These are phyloP conservation scores for Stentor coeruleus DNA, from an alignment of 73 alveolate genomes.

Conservation along the genomic window DNA sequence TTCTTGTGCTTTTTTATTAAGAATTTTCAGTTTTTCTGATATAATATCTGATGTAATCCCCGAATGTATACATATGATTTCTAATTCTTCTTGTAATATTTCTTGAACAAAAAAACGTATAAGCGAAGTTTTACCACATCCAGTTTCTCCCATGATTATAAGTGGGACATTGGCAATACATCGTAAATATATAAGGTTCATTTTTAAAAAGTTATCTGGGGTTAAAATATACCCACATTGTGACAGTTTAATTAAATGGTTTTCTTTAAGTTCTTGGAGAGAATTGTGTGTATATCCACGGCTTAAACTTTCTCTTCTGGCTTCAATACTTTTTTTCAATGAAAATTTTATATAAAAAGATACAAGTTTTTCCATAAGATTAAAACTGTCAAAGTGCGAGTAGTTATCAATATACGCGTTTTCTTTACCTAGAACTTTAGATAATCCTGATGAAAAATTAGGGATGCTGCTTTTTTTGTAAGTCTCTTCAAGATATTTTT, in stretches of 20 bases:
- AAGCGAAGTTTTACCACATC: constrained; percentile 19
- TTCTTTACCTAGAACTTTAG: neutral
- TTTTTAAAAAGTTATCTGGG: constrained; percentile 17
- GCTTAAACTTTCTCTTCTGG: neutral
- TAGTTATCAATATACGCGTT: neutral
- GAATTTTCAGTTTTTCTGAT: neutral
- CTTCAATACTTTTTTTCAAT: neutral
- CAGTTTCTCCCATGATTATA: constrained; percentile 26
- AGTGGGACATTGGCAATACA: neutral
- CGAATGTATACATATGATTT: neutral
- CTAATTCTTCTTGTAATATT: neutral
- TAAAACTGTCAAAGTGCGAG: neutral
- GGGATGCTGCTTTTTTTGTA: too few relatives aligned
- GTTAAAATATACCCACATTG: neutral
- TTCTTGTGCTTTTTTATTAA: constrained; percentile 34
- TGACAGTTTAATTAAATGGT: neutral
- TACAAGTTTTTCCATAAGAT: neutral
- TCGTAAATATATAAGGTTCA: neutral
- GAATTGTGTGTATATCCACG: too few relatives aligned
- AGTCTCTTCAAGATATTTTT: neutral
- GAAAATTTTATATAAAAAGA: neutral
- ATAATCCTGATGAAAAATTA: neutral
- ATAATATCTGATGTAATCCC: neutral
- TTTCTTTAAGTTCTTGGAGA: neutral
- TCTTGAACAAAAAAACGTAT: constrained; percentile 5